Evolutionary conservation across 768 basidiomycete genomes (phyloP), one percentile per base, ranked within the genome.

Genomic region (Russula griseocarnosa): DNA sequence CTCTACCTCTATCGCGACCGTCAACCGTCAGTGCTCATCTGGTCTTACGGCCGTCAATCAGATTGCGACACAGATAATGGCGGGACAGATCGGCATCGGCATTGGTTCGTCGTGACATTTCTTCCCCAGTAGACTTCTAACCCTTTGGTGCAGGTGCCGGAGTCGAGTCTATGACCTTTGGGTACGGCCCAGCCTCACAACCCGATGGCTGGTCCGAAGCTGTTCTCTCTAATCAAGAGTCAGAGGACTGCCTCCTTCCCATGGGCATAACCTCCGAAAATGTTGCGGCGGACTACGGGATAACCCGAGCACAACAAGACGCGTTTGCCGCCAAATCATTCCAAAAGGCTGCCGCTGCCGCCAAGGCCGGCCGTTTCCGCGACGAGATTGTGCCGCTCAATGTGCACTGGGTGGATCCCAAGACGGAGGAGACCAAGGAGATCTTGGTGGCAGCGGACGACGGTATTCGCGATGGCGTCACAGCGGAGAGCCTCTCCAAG

Each of bases 251-350:
- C 72, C 79, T 89, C 30, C 78, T 91, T 62, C 92, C 92, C 50
- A 93, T 93, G 91, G 94, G 94, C 40, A 86, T 94, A 78, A 94
- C 94, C 22, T 92, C 90, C n/a, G 93, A 95, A 78, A 94, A 94
- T 73, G 92, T 94, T 67, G 91, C 94, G 14, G 73, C 79, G 55
- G 85, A 92, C 60, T 95, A 82, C 74, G 78, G 79, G 63, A 84
- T 96, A 73, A 78, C 87, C 32, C 88, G 94, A 58, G 78, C 80
- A 54, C 76, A 74, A n/a, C 92, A 95, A 76, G 94, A 96, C 78
- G 82, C 79, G 61, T 94, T 95, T 70, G 86, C 94, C 7, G 92
- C 92, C 16, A 74, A 78, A 50, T 94, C 92, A 0, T 93, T 92
- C 83, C 85, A 86, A 70, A 91, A 91, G 72, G 94, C 94, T 9